phyloP scores from a whole-genome alignment of 805 yeast species.

The Ogataea angusta region DNA sequence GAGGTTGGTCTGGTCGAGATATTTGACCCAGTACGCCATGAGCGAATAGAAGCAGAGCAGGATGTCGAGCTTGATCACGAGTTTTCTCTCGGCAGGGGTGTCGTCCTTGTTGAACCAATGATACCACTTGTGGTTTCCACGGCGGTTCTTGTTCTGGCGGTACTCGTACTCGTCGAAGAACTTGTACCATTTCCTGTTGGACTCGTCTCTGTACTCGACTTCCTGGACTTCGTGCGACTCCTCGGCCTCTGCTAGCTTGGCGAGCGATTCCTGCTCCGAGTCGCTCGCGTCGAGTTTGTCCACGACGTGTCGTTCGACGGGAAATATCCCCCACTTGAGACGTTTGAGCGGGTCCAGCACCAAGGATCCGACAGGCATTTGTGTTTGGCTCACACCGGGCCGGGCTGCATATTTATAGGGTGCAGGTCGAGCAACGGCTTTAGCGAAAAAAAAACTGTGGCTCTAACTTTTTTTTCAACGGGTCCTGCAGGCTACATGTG shows the following conservation, averaged over 20 bases:
- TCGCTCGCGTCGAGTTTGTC: background rate
- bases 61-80: constrained; percentile 51
- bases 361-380: background rate
- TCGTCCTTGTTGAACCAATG: constrained; percentile 50
- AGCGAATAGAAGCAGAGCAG: constrained; percentile 51
- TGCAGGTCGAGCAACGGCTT: background rate
- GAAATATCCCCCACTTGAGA: background rate
- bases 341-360: background rate
- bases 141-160: constrained; percentile 28
- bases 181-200: constrained; percentile 40
- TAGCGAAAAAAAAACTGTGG: background rate
- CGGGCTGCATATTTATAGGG: background rate
- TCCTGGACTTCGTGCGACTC: background rate
- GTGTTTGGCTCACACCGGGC: background rate
- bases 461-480: background rate
- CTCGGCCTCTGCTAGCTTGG: background rate
- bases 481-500: background rate
- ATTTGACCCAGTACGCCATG: constrained; percentile 65
- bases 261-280: background rate
- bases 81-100: constrained; percentile 45
- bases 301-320: background rate
- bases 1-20: constrained; percentile 55
- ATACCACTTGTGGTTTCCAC: constrained; percentile 41
- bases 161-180: constrained; percentile 61
- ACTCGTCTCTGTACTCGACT: constrained; percentile 8